Percentiles rank a stretch among this genome's conserved stretches.
These are phyloP conservation scores for Clonostachys rosea DNA, from an alignment of 2,329 filamentous ascomycete genomes.

Conservation along the genomic window DNA sequence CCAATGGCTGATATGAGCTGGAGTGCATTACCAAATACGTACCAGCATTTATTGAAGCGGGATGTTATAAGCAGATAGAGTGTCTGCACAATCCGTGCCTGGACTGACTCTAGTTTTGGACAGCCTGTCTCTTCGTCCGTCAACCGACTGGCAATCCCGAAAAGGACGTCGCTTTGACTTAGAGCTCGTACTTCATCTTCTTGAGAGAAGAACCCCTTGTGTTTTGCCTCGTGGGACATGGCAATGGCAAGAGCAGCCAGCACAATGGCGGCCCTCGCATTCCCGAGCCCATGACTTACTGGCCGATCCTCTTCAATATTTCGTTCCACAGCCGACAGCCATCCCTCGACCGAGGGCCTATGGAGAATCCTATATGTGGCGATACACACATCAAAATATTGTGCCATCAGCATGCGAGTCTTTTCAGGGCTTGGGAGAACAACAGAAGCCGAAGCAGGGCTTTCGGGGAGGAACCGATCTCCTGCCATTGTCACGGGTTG, in stretches of 20 bases:
- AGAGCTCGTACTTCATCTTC: conserved; percentile 16
- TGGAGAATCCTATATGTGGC: conserved; percentile 51
- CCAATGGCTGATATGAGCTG: conserved; percentile 33
- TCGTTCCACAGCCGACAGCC: conserved; percentile 33
- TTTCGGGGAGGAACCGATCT: conserved; percentile 38
- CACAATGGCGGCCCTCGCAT: conserved; percentile 39
- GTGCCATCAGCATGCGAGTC: conserved; percentile 32
- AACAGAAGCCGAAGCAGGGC: conserved; percentile 16
- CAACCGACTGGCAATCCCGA: conserved; percentile 20
- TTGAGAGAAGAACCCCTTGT: conserved; percentile 12
- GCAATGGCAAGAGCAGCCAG: conserved; percentile 41
- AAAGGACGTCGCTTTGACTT: conserved; percentile 19
- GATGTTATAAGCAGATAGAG: conserved; percentile 37
- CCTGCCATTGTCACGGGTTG: conserved; percentile 45
- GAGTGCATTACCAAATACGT: conserved; percentile 33
- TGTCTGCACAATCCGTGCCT: conserved; percentile 33
- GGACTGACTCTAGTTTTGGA: conserved; percentile 32
- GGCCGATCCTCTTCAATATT: conserved; percentile 25
- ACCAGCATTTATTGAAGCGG: conserved; percentile 42
- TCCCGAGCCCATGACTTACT: conserved; percentile 29
- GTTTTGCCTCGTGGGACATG: conserved; percentile 40
- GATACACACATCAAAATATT: conserved; percentile 51
- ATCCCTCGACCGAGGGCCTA: conserved; percentile 38
- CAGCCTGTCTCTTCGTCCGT: conserved; percentile 1
- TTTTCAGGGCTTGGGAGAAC: conserved; percentile 29